A percentile compares a stretch with the other conserved stretches of the same genome.
Conservation (phyloP, 176 grass and related monocot genomes). For the Olyra latifolia region DNA sequence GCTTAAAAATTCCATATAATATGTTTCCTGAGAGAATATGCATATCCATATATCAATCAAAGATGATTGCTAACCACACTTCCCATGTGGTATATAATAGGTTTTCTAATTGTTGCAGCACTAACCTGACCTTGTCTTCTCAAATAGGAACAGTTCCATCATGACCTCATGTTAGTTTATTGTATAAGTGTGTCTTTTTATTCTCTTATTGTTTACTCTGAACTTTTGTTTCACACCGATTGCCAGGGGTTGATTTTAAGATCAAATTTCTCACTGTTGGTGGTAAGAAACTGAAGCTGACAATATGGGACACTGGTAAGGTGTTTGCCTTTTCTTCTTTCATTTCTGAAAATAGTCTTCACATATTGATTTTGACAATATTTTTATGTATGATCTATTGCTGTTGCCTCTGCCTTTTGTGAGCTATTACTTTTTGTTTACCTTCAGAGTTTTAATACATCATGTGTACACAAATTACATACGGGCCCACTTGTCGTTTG, state of each 20-base stretch:
- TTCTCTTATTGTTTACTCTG: neutral
- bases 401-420: neutral
- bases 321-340: neutral
- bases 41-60: neutral
- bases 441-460: neutral
- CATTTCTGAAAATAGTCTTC: neutral
- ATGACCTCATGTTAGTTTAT: neutral
- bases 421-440: neutral
- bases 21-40: no score
- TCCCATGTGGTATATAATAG: neutral
- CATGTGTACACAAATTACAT: neutral
- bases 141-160: neutral
- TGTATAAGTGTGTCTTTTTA: neutral
- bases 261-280: constrained; percentile 78
- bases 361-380: neutral
- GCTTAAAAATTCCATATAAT: neutral
- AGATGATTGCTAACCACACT: neutral
- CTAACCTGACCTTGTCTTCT: neutral
- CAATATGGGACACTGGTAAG: constrained; percentile 98
- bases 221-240: neutral
- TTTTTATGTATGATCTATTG: neutral
- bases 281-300: constrained; percentile 86
- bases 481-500: neutral
- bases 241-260: constrained; percentile 91
- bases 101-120: neutral